Percentiles rank a stretch among this genome's conserved stretches.
Evolutionary conservation across 2,329 filamentous ascomycete species (phyloP).

Genomic region (Aspergillus unguis): DNA sequence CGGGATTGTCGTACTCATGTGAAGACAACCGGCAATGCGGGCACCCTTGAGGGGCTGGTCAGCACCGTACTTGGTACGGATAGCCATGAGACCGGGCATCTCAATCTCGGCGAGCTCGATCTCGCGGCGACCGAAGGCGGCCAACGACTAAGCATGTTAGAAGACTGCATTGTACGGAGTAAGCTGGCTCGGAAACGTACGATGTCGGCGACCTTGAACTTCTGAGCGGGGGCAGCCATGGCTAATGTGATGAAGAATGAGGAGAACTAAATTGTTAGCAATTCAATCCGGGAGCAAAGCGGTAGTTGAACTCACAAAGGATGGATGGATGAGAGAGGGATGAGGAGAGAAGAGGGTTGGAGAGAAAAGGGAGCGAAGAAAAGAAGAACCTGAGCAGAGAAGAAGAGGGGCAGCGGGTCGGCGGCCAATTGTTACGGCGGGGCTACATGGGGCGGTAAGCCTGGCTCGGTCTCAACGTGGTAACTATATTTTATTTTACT

Average conservation of each 20-base stretch:
- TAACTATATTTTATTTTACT: too few species aligned
- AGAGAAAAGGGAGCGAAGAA: constrained; percentile 9
- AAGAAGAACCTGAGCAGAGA: constrained; percentile 7
- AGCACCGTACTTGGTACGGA: constrained; percentile 80
- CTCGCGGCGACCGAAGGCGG: constrained; percentile 98
- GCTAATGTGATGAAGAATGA: constrained; percentile 20
- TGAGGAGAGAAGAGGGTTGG: constrained; percentile 4
- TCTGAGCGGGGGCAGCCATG: constrained; percentile 76
- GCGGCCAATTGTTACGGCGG: constrained; percentile 12
- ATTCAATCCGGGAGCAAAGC: not conserved
- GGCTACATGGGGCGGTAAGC: constrained; percentile 8
- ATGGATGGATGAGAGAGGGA: constrained; percentile 6
- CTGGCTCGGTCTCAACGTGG: not conserved
- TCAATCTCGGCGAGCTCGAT: constrained; percentile 94
- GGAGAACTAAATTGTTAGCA: constrained; percentile 3
- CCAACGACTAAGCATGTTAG: constrained; percentile 60
- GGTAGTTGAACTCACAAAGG: constrained; percentile 5
- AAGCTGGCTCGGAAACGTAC: constrained; percentile 37
- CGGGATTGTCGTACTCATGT: constrained; percentile 71
- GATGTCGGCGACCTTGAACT: constrained; percentile 98
- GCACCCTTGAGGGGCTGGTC: constrained; percentile 94
- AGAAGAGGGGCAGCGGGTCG: constrained; percentile 11
- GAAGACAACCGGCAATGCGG: constrained; percentile 94
- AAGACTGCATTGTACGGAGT: not conserved
- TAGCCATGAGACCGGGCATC: constrained; percentile 98